These are phyloP conservation scores for Carallia brachiata DNA, from an alignment of 345 rosid genomes.

Conservation along the genomic window DNA sequence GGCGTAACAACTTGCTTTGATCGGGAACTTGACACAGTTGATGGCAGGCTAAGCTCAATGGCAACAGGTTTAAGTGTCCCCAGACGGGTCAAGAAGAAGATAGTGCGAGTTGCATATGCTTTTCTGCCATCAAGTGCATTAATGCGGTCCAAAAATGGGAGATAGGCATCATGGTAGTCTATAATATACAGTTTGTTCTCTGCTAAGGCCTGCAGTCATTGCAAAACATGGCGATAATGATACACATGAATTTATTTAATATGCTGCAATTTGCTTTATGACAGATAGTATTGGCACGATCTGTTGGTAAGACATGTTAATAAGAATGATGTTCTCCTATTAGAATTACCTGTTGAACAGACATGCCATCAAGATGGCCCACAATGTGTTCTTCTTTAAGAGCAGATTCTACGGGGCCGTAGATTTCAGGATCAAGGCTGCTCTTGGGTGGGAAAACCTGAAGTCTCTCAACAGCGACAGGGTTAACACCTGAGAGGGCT, in stretches of 20 bases:
- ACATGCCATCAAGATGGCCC: slow-evolving; percentile 70
- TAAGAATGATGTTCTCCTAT: no score
- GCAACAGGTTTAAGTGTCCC: slow-evolving; percentile 95
- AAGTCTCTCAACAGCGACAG: slow-evolving; percentile 72
- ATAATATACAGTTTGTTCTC: slow-evolving; percentile 66
- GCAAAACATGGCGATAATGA: not conserved
- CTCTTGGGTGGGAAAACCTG: slow-evolving; percentile 78
- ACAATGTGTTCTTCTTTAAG: slow-evolving; percentile 81
- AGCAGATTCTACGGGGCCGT: slow-evolving; percentile 74
- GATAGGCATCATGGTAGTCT: slow-evolving; percentile 78
- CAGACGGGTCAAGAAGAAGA: slow-evolving; percentile 59
- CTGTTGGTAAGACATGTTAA: no score
- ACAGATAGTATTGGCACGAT: no score
- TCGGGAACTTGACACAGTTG: slow-evolving; percentile 30
- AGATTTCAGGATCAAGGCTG: slow-evolving; percentile 70
- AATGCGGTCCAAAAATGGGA: slow-evolving; percentile 80
- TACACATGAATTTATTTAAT: no score
- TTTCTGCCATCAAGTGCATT: slow-evolving; percentile 85
- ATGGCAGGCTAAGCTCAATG: slow-evolving; percentile 87
- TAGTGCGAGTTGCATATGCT: slow-evolving; percentile 84
- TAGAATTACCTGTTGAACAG: slow-evolving; percentile 64
- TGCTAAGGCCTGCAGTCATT: slow-evolving; percentile 64
- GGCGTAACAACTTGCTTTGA: slow-evolving; percentile 83
- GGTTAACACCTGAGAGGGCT: slow-evolving; percentile 84
- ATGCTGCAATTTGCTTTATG: no score